Conservation (phyloP, 805 yeast species). For the Metschnikowia borealis region DNA sequence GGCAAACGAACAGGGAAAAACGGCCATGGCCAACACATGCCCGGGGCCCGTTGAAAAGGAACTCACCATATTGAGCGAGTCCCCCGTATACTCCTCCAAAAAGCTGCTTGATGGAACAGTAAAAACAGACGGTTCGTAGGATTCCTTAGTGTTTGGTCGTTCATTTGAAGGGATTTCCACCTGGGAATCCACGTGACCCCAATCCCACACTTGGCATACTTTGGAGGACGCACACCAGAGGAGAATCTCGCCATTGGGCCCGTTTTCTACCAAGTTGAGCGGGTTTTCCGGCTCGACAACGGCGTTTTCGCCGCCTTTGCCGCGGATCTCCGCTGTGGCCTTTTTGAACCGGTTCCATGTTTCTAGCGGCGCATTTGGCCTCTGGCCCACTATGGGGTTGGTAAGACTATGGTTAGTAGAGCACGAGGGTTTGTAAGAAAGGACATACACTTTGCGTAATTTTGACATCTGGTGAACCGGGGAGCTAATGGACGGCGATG, state of each 20-base stretch:
- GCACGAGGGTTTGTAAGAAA: background rate
- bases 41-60: slow-evolving; percentile 4
- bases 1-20: slow-evolving; percentile 6
- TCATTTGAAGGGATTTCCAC: background rate
- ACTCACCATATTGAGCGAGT: slow-evolving; percentile 10
- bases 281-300: background rate
- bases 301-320: background rate
- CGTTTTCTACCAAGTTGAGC: slow-evolving; percentile 21
- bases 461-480: too few relatives aligned
- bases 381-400: slow-evolving; percentile 33
- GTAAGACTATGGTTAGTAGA: slow-evolving; percentile 24
- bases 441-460: background rate
- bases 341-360: slow-evolving; percentile 41
- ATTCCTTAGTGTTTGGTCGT: too few relatives aligned
- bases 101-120: background rate
- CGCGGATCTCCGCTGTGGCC: slow-evolving; percentile 15
- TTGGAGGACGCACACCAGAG: slow-evolving; percentile 20
- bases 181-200: slow-evolving; percentile 15
- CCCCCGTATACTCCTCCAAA: slow-evolving; percentile 7
- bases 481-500: too few relatives aligned
- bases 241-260: slow-evolving; percentile 32
- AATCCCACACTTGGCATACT: slow-evolving; percentile 34
- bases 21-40: slow-evolving; percentile 11
- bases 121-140: background rate
- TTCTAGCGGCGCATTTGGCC: slow-evolving; percentile 38